Evolutionary conservation across 1,139 yeast genomes (phyloP), one percentile per base, ranked within the genome.

Genomic region (Blastobotrys indianensis): DNA sequence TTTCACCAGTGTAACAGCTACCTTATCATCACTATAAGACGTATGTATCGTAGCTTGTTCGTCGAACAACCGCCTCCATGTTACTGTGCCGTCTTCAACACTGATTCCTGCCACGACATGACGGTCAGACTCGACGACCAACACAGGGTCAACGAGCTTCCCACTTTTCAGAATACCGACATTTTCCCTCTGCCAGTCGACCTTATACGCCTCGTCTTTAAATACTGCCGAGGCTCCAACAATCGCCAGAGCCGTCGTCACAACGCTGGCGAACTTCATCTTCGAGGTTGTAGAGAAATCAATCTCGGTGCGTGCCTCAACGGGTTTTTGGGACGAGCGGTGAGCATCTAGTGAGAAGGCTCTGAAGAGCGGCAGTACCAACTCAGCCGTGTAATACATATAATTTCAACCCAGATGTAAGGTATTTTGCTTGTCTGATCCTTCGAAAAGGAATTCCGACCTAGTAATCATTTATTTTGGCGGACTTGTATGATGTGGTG

Each of bases 191-290:
- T 55, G 61, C 67, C 67, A 63, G 44, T 63, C 67, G 8, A 57
- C 55, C 10, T 49, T 54, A 45, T 51, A 61, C 2, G 65, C 66
- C 42, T 63, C 67, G 42, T 63, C 67, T 8, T 51, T 49, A 41
- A 47, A 63, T 28, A 62, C 62, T 4, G 63, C 63, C 11, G n/a
- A 9, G 6, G 40, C 43, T 6, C 40, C 32, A 16, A 16, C 13
- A 12, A 13, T 28, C 12, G 36, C 28, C 40, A 23, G 31, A 7
- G 40, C 40, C 20, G 40, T 31, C 10, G 42, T 23, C 28, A 40
- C 8, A 10, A 40, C 30, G 15, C 23, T 34, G 11, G 37, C 17
- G 13, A 42, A 39, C 20, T 36, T 39, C 44, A 39, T 39, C 16
- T 35, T 17, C 25, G 28, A 35, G 38, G 20, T 35, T 23, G 38